Evolutionary conservation across 495 filamentous ascomycete species (phyloP).

Genomic region (Aspergillus carlsbadensis): DNA sequence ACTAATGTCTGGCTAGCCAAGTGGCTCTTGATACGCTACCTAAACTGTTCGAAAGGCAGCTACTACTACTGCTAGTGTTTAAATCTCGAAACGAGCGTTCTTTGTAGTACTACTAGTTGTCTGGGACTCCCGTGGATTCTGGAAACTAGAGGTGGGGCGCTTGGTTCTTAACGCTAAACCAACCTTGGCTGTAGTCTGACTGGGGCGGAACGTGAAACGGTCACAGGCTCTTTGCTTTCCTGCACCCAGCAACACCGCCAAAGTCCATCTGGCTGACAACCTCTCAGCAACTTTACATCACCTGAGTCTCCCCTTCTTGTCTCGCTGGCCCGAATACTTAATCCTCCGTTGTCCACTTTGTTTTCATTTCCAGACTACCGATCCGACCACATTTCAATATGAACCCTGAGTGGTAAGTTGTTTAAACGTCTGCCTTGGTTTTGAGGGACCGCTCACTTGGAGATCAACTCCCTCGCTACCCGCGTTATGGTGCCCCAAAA

Average conservation of each 20-base stretch:
- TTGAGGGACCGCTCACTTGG: constrained; percentile 3
- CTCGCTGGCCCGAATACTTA: neutral
- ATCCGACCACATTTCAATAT: constrained; percentile 51
- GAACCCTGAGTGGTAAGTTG: constrained; percentile 92
- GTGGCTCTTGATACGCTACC: no score
- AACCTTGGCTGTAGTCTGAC: constrained; percentile 10
- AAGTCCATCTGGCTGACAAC: constrained; percentile 21
- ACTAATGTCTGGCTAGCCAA: no score
- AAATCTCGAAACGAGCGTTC: no score
- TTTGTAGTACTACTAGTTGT: no score
- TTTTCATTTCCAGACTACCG: constrained; percentile 2
- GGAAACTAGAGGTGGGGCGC: neutral
- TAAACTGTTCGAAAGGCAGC: no score
- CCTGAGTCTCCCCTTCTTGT: neutral
- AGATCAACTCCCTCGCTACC: no score
- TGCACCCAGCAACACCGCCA: constrained; percentile 30
- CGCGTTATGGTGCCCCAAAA: neutral
- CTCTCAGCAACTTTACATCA: constrained; percentile 19
- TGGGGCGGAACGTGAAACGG: constrained; percentile 25
- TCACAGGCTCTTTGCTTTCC: constrained; percentile 30
- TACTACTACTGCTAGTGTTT: no score
- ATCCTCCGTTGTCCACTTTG: neutral
- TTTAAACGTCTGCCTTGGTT: constrained; percentile 19
- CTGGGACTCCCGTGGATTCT: no score
- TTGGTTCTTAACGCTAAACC: constrained; percentile 19